Conservation (phyloP, 805 yeast genomes). For the Metschnikowia similis region DNA sequence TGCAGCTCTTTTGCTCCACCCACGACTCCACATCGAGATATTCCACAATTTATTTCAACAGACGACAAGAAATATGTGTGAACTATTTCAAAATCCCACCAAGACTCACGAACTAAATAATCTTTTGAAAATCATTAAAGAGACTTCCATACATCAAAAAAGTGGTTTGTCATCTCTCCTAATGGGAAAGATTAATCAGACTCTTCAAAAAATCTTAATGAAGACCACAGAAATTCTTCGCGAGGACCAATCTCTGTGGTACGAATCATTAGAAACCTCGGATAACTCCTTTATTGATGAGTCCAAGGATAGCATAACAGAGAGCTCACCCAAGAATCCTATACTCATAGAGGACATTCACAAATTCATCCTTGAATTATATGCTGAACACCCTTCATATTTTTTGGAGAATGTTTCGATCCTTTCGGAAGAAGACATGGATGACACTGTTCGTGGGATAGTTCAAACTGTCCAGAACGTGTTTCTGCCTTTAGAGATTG, state of each 20-base stretch:
- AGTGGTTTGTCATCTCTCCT: slow-evolving; percentile 21
- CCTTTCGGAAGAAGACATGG: not conserved
- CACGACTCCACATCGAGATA: slow-evolving; percentile 25
- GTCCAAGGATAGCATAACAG: not conserved
- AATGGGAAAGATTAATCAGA: slow-evolving; percentile 22
- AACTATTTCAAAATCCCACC: not conserved
- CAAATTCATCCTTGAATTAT: slow-evolving; percentile 1
- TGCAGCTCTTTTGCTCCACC: slow-evolving; percentile 34
- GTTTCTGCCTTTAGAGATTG: slow-evolving; percentile 23
- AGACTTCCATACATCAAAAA: slow-evolving; percentile 25
- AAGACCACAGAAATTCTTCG: slow-evolving; percentile 1
- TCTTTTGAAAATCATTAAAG: slow-evolving; percentile 29
- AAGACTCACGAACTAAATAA: slow-evolving; percentile 8
- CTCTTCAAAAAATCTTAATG: slow-evolving; percentile 17
- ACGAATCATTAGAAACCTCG: not conserved
- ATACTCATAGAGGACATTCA: not conserved
- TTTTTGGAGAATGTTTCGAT: not conserved
- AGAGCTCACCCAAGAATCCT: not conserved
- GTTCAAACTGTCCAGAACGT: slow-evolving; percentile 23
- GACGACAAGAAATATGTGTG: not conserved
- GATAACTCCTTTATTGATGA: not conserved
- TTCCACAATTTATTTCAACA: slow-evolving; percentile 23
- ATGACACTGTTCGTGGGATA: slow-evolving; percentile 6
- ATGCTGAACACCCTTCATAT: not conserved
- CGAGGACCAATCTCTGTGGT: not conserved